A percentile compares a stretch with the other conserved stretches of the same genome.
phyloP scores from a whole-genome alignment of 192 early-diverging fungal species.

The Umbelopsis sp. region DNA sequence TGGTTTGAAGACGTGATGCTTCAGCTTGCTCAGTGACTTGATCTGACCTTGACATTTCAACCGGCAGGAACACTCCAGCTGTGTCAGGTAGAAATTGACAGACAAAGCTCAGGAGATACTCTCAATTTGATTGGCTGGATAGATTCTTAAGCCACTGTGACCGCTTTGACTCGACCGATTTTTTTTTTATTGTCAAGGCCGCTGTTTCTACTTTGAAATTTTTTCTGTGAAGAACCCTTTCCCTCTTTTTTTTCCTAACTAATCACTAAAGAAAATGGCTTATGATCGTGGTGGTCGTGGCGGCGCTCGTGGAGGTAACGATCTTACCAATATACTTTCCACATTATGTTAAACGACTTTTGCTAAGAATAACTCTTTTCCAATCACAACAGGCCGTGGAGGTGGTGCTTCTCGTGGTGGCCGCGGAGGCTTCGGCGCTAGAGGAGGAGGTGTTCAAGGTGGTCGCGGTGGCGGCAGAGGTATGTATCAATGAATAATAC shows the following conservation, averaged over 20 bases:
- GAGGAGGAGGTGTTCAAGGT: slow-evolving; percentile 44
- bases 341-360: not conserved
- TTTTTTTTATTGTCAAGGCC: slow-evolving; percentile 1
- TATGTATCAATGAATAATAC: not conserved
- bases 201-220: not conserved
- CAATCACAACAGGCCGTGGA: not conserved
- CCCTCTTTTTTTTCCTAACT: slow-evolving; percentile 11
- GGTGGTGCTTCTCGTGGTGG: slow-evolving; percentile 27
- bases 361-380: not conserved
- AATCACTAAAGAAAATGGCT: slow-evolving; percentile 11
- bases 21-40: not conserved
- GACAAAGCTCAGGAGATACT: not conserved
- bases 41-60: not conserved
- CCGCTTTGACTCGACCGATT: not conserved
- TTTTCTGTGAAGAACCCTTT: slow-evolving; percentile 13
- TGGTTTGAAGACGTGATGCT: not conserved
- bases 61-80: not conserved
- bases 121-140: not conserved
- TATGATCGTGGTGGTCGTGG: slow-evolving; percentile 39
- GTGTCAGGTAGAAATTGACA: not conserved
- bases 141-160: slow-evolving; percentile 8
- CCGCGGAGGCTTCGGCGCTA: slow-evolving; percentile 39
- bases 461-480: slow-evolving; percentile 39
- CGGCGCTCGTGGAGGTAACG: slow-evolving; percentile 46
- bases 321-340: not conserved